Evolutionary conservation across 2,329 filamentous ascomycete genomes (phyloP).

Genomic region (Beauveria sp.): DNA sequence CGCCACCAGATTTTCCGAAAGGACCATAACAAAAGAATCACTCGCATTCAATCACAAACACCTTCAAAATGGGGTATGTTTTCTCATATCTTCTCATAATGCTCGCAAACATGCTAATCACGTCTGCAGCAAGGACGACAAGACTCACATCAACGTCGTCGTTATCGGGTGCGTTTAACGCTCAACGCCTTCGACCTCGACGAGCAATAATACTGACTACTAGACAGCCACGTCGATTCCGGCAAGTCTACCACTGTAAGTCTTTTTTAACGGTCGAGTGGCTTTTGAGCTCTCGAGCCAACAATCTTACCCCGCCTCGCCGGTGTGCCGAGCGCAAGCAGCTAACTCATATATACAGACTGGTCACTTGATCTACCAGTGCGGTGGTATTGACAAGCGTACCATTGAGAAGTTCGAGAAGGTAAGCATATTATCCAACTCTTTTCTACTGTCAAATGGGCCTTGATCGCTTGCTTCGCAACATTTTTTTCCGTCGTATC

Average conservation of each 20-base stretch:
- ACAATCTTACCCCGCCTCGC: conserved; percentile 13
- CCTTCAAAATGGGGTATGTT: conserved; percentile 30
- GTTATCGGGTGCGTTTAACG: conserved; percentile 59
- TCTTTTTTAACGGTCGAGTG: conserved; percentile 15
- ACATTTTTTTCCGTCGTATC: conserved; percentile 13
- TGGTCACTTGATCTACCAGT: conserved; percentile 99
- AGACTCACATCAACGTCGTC: conserved; percentile 95
- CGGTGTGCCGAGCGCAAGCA: background rate
- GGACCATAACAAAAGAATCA: conserved; percentile 16
- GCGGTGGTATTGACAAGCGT: conserved; percentile 99
- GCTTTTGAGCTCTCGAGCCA: background rate
- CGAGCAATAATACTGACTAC: conserved; percentile 16
- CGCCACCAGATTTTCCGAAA: conserved; percentile 18
- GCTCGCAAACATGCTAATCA: conserved; percentile 11
- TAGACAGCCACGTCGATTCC: conserved; percentile 83
- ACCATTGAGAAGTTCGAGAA: conserved; percentile 99
- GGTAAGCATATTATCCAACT: conserved; percentile 47
- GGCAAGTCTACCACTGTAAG: conserved; percentile 98
- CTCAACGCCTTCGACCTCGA: conserved; percentile 24
- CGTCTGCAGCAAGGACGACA: conserved; percentile 75
- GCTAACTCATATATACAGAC: conserved; percentile 37
- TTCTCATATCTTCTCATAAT: background rate
- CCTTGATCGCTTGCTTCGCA: background rate
- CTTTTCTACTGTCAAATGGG: background rate
- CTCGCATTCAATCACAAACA: conserved; percentile 16